phyloP scores from a whole-genome alignment of 2,329 filamentous ascomycete species.

The Biscogniauxia sp. region DNA sequence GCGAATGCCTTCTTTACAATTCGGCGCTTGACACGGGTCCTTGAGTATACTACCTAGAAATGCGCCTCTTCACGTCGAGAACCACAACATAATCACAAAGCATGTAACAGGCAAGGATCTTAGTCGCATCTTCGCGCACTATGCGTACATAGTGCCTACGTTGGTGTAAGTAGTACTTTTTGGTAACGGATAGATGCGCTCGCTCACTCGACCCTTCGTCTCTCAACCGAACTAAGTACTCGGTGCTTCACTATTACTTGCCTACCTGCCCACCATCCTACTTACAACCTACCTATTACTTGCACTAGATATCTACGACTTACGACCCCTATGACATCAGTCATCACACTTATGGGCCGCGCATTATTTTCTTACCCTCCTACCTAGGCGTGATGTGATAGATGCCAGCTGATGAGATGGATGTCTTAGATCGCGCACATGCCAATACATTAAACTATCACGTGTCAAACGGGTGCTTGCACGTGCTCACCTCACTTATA shows the following conservation, averaged over 20 bases:
- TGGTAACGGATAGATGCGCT: background rate
- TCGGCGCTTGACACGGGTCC: background rate
- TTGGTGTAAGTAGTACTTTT: background rate
- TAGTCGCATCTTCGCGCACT: background rate
- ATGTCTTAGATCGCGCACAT: background rate
- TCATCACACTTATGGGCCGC: conserved; percentile 11
- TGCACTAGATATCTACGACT: background rate
- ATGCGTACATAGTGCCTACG: no score
- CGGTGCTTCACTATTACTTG: no score
- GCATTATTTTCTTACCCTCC: background rate
- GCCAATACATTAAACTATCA: background rate
- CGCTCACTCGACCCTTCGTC: background rate
- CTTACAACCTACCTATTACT: no score
- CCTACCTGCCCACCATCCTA: no score
- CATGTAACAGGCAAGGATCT: background rate
- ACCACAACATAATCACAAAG: background rate
- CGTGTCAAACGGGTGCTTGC: background rate
- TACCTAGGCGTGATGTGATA: background rate
- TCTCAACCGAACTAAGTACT: background rate
- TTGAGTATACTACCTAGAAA: background rate
- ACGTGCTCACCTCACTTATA: background rate
- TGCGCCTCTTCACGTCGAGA: background rate
- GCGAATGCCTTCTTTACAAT: background rate
- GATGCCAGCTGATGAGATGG: background rate
- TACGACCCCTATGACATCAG: conserved; percentile 17